phyloP scores from a whole-genome alignment of 768 basidiomycete genomes.

The Boletus vinaceobasis region DNA sequence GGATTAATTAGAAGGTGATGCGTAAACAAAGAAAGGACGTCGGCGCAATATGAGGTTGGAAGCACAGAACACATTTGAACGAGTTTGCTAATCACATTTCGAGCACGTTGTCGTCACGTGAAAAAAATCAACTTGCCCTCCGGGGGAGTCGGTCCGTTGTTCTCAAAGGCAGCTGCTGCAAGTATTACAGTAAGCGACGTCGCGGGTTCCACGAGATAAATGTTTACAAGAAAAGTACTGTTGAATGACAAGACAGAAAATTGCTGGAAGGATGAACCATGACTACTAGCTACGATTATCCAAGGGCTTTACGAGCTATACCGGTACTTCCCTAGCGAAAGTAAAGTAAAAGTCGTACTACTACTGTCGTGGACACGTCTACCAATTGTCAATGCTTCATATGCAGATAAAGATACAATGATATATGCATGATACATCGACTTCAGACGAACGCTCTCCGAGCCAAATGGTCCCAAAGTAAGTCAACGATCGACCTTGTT shows the following conservation, averaged over 20 bases:
- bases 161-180: background rate
- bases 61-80: background rate
- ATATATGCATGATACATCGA: slow-evolving; percentile 3
- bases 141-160: too few species aligned
- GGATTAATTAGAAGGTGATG: background rate
- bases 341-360: too few species aligned
- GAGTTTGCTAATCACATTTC: too few species aligned
- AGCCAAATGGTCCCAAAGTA: background rate
- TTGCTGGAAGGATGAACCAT: background rate
- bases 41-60: background rate
- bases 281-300: background rate
- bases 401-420: slow-evolving; percentile 3
- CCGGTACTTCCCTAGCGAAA: background rate
- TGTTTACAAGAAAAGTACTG: too few species aligned
- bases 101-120: slow-evolving; percentile 22
- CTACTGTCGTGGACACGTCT: background rate
- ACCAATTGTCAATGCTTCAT: background rate
- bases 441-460: background rate
- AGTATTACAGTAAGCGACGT: background rate
- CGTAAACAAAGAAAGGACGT: background rate
- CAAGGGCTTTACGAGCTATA: background rate
- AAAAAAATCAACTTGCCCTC: slow-evolving; percentile 13
- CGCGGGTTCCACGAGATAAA: background rate
- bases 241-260: background rate
- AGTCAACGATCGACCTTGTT: background rate